Evolutionary conservation across 371 early-diverging fungal species (phyloP).

Genomic region (Lichtheimia corymbifera): DNA sequence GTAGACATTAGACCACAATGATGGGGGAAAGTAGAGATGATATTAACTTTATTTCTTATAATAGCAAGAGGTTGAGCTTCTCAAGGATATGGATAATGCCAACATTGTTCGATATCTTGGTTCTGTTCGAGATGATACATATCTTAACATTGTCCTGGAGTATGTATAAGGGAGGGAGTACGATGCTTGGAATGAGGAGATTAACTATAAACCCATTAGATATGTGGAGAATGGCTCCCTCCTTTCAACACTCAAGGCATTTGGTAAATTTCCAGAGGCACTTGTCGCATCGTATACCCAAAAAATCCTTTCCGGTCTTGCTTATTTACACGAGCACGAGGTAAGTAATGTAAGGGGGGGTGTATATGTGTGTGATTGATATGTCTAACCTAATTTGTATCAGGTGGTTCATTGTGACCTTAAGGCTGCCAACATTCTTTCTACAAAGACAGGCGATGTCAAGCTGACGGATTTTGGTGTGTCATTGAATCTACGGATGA

Average conservation of each 20-base stretch:
- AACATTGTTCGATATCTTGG: constrained; percentile 87
- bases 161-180: constrained; percentile 20
- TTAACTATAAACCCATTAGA: constrained; percentile 17
- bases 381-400: not conserved
- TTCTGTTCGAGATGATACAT: constrained; percentile 67
- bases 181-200: no score
- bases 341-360: constrained; percentile 6
- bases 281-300: constrained; percentile 84
- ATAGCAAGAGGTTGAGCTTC: constrained; percentile 72
- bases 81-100: constrained; percentile 70
- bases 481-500: constrained; percentile 73
- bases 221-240: constrained; percentile 95
- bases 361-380: no score
- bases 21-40: constrained; percentile 20
- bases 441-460: constrained; percentile 88
- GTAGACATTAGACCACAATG: constrained; percentile 26
- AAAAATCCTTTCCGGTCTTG: constrained; percentile 85
- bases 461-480: constrained; percentile 96
- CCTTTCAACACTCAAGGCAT: constrained; percentile 78
- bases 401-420: constrained; percentile 92
- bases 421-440: constrained; percentile 93
- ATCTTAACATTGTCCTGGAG: constrained; percentile 86
- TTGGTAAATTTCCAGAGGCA: constrained; percentile 89
- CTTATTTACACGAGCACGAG: constrained; percentile 87
- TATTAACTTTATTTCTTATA: constrained; percentile 16